Base-by-base conservation (phyloP, 257 asterid species). In the Thymus quinquecostatus region DNA sequence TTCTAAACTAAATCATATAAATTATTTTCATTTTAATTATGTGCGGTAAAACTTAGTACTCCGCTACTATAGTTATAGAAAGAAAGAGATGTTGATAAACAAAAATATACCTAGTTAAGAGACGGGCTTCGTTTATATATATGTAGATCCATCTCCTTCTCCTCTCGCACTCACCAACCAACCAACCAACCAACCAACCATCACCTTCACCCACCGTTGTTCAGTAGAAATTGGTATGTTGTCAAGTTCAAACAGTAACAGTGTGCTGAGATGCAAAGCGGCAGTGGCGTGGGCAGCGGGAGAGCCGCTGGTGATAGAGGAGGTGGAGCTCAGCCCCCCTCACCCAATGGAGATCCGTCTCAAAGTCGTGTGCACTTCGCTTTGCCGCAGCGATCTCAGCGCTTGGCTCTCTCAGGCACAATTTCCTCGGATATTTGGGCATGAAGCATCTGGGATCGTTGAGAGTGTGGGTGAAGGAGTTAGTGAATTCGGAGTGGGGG, bases 391-490 rank as follows among this genome's bases (percentile, higher is more conserved):
- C 45, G 98, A 92, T 69, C 56, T 92, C 76, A 80, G 84, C 56
- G 96, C 97, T 69, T 92, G 97, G 97, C 90, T 84, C 70, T 86
- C 95, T 53, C 86, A 85, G 95, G 96, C 21, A 7, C 41, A 36
- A 45, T 91, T 69, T 78, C 97, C 98, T 76, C 91, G 98, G 68
- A 89, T 91, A 64, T 91, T 93, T 76, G 98, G 98, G 69, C 98
- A 93, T 71, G 98, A 93, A 80, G 97, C 97, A 64, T 91, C 98
- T 7, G 98, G 98, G 80, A 84, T 94, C 54, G 96, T 91, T 71
- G 97, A 94, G 84, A 89, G 96, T 68, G 92, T 94, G 41, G 98
- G 98, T 38, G 27, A 81, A 80, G 97, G 87, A 69, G 97, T 94
- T 65, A 89, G 90, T 27, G 97, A 94, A 72, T 94, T 94, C 71